These are phyloP conservation scores for Didymella glomerata DNA, from an alignment of 2,329 filamentous ascomycete species.

Conservation along the genomic window DNA sequence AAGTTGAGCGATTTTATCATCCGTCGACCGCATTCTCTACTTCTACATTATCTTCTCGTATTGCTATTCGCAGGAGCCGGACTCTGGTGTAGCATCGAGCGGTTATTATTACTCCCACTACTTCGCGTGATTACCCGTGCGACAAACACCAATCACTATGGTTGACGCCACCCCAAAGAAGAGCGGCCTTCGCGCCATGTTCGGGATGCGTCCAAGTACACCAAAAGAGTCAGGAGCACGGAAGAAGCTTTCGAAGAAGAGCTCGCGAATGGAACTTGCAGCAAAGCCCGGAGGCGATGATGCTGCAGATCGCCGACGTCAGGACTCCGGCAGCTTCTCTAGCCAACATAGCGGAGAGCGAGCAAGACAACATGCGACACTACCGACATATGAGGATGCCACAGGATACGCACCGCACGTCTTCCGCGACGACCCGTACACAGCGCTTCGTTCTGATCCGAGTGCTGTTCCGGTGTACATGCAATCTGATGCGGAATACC, in stretches of 20 bases:
- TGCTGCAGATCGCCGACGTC: constrained; percentile 26
- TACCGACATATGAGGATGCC: constrained; percentile 26
- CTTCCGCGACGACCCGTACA: constrained; percentile 33
- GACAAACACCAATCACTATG: constrained; percentile 22
- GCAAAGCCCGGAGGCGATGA: constrained; percentile 20
- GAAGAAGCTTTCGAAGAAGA: constrained; percentile 38
- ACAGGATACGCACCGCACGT: constrained; percentile 16
- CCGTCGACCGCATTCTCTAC: constrained; percentile 8
- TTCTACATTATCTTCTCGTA: not conserved
- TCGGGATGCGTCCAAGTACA: constrained; percentile 29
- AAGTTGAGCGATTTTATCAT: constrained; percentile 19
- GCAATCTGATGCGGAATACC: constrained; percentile 30
- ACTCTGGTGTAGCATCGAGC: not conserved
- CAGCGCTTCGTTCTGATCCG: constrained; percentile 15
- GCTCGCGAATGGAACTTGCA: constrained; percentile 24
- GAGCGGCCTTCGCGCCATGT: constrained; percentile 33
- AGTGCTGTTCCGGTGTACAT: constrained; percentile 8
- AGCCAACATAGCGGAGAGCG: constrained; percentile 27
- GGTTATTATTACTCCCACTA: not conserved
- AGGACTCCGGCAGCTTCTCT: constrained; percentile 39
- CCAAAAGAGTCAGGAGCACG: constrained; percentile 29
- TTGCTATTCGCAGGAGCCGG: constrained; percentile 3
- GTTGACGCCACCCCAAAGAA: constrained; percentile 31
- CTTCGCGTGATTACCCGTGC: not conserved
- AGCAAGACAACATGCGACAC: constrained; percentile 14